Percentiles rank a stretch among this genome's conserved stretches.
phyloP scores from a whole-genome alignment of 2,329 filamentous ascomycete genomes.

The Zymoseptoria pseudotritici region DNA sequence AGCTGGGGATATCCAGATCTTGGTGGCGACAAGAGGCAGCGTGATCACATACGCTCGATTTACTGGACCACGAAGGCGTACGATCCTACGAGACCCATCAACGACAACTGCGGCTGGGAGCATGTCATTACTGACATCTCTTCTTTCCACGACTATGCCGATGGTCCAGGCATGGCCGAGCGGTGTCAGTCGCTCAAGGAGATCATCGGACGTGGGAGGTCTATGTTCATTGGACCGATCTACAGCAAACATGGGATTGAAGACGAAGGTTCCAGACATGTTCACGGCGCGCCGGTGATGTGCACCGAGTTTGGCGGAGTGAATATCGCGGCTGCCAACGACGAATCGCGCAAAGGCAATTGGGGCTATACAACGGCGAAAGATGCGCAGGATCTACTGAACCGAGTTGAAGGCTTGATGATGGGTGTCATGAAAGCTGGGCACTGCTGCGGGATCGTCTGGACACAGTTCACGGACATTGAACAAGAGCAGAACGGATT shows the following conservation, averaged over 20 bases:
- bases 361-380: conserved; percentile 64
- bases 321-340: conserved; percentile 51
- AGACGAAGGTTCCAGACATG: conserved; percentile 47
- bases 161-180: conserved; percentile 48
- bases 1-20: conserved; percentile 58
- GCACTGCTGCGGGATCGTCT: conserved; percentile 56
- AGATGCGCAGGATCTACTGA: conserved; percentile 52
- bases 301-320: conserved; percentile 63
- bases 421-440: conserved; percentile 52
- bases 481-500: conserved; percentile 64
- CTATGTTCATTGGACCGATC: conserved; percentile 49
- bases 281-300: conserved; percentile 51
- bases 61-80: conserved; percentile 59
- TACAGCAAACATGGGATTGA: conserved; percentile 21
- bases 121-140: conserved; percentile 58
- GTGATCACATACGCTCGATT: conserved; percentile 56
- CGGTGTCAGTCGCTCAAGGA: conserved; percentile 48
- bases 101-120: conserved; percentile 67
- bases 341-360: conserved; percentile 36
- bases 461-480: conserved; percentile 56
- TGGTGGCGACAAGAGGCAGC: conserved; percentile 49
- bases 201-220: conserved; percentile 50
- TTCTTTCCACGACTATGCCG: conserved; percentile 62
- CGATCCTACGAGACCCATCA: conserved; percentile 57
- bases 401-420: conserved; percentile 51